Evolutionary conservation across 108 stramenopile genomes (phyloP), one percentile per base, ranked within the genome.

Genomic region (Nitzschia sp.): DNA sequence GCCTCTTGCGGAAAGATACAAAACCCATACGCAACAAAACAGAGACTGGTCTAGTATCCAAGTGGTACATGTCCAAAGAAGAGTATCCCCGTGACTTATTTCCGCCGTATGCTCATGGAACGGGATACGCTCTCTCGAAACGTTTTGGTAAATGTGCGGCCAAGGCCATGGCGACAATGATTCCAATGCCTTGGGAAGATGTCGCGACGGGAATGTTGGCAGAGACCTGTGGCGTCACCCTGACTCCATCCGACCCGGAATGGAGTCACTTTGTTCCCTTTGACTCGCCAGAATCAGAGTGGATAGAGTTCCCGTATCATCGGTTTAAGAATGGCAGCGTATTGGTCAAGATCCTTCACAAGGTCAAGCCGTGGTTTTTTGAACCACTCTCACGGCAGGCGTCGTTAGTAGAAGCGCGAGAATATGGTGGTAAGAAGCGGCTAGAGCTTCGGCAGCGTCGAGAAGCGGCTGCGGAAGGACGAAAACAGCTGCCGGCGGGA

Each of bases 121-220:
- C 53, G 29, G 75, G 75, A 62, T 76, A 64, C 68, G 75, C 68
- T 1, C 18, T 76, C 15, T 76, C 75, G 4, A 18, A 29, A 3
- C 2, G 26, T 23, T 70, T 76, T 38, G 36, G 33, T 17, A 9
- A 54, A 4, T 76, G 75, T 59, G 75, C 63, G 9, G 32, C 30
- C 9, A 23, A 38, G 19, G 46, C 59, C 58, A 64, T 76, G 64
- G 8, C 35, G 25, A 18, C 3, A 11, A 34, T 61, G 19, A 27
- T 28, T 23, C 9, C 34, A 23, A 62, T 62, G 61, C 75, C 75
- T 1, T 71, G 69, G 59, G 75, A 76, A 59, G 75, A 76, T 58
- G 75, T 76, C 3, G 69, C 70, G 17, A 64, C 64, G 1, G 75
- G 75, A 8, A 63, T 65, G 15, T 54, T 76, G 59, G 68, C 69